These are phyloP conservation scores for Trichosporon sp. DNA, from an alignment of 1,284 basidiomycete species.

Conservation along the genomic window DNA sequence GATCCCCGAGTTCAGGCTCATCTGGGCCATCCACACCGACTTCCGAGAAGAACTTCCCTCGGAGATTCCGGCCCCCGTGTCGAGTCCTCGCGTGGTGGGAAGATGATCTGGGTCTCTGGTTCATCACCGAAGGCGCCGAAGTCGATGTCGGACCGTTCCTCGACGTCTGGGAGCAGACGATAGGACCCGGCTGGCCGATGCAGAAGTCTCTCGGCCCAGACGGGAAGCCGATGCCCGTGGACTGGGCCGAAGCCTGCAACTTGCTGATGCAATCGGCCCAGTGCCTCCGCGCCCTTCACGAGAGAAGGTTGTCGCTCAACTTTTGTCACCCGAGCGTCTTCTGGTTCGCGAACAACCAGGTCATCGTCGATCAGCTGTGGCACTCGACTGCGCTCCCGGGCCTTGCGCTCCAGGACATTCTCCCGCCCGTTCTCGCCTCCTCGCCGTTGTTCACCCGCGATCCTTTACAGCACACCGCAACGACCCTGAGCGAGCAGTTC, in stretches of 20 bases:
- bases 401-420: constrained; percentile 10
- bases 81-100: constrained; percentile 37
- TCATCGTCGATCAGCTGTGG: constrained; percentile 17
- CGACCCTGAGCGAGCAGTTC: constrained; percentile 25
- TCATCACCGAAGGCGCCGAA: constrained; percentile 15
- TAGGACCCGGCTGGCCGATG: constrained; percentile 9
- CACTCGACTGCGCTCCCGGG: constrained; percentile 22
- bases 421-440: constrained; percentile 12
- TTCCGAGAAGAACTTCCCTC: background rate
- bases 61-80: constrained; percentile 12
- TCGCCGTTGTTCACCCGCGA: constrained; percentile 24
- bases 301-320: constrained; percentile 27
- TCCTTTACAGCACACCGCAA: constrained; percentile 17
- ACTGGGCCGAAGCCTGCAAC: constrained; percentile 26
- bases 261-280: constrained; percentile 26
- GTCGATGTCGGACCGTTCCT: background rate
- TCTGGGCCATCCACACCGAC: constrained; percentile 2
- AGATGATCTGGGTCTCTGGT: constrained; percentile 31
- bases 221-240: background rate
- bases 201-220: background rate
- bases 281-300: constrained; percentile 29
- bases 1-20: background rate
- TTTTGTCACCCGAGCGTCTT: constrained; percentile 33
- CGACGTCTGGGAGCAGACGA: constrained; percentile 20
- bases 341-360: constrained; percentile 12